Percentiles rank a stretch among this genome's conserved stretches.
These are phyloP conservation scores for Aspergillus texensis DNA, from an alignment of 2,329 filamentous ascomycete genomes.

Conservation along the genomic window DNA sequence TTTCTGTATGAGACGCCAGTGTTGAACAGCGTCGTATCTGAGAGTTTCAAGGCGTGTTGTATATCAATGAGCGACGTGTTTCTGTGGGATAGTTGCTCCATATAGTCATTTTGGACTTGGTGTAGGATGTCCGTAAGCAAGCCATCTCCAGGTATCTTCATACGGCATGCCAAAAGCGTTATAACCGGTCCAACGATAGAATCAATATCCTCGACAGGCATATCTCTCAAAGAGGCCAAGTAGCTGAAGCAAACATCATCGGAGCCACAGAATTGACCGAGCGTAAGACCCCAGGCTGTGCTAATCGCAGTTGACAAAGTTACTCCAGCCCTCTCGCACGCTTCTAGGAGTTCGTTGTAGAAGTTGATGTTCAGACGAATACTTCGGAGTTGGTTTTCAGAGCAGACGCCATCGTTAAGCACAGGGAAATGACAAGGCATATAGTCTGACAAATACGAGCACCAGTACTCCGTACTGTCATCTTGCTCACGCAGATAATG, in stretches of 20 bases:
- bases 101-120: slow-evolving; percentile 50
- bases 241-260: slow-evolving; percentile 65
- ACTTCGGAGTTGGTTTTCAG: slow-evolving; percentile 31
- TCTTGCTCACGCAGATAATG: slow-evolving; percentile 31
- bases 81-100: slow-evolving; percentile 48
- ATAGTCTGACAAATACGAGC: slow-evolving; percentile 35
- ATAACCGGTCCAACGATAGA: slow-evolving; percentile 51
- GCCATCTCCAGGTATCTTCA: slow-evolving; percentile 37
- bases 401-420: slow-evolving; percentile 32
- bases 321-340: slow-evolving; percentile 48
- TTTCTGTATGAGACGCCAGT: slow-evolving; percentile 53
- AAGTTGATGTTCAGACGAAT: slow-evolving; percentile 33
- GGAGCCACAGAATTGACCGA: slow-evolving; percentile 66
- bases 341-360: slow-evolving; percentile 34
- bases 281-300: slow-evolving; percentile 69
- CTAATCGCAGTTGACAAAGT: slow-evolving; percentile 63
- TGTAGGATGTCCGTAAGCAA: slow-evolving; percentile 43
- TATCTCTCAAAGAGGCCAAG: slow-evolving; percentile 45
- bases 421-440: slow-evolving; percentile 41
- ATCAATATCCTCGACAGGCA: slow-evolving; percentile 43
- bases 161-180: slow-evolving; percentile 50
- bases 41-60: slow-evolving; percentile 46
- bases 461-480: slow-evolving; percentile 41
- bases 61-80: slow-evolving; percentile 51
- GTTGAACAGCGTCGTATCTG: slow-evolving; percentile 48